These are phyloP conservation scores for Stromatinia cepivora DNA, from an alignment of 2,329 filamentous ascomycete species.

Conservation along the genomic window DNA sequence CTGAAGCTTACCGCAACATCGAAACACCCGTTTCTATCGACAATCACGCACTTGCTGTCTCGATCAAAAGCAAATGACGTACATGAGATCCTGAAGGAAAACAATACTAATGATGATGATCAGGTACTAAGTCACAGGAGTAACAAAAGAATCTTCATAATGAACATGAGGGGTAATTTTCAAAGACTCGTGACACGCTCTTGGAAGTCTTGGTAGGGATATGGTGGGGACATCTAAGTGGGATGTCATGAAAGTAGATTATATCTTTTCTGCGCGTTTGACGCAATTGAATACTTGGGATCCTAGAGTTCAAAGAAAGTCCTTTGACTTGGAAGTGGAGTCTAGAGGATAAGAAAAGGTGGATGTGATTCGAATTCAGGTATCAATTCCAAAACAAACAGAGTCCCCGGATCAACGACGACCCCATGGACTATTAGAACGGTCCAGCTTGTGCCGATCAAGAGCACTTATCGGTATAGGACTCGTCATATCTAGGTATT, in stretches of 20 bases:
- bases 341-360: not conserved
- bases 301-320: slow-evolving; percentile 5
- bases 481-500: slow-evolving; percentile 10
- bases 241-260: not conserved
- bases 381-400: slow-evolving; percentile 1
- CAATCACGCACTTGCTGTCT: not conserved
- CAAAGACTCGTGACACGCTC: not conserved
- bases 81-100: slow-evolving; percentile 5
- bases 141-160: not conserved
- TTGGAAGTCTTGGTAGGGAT: not conserved
- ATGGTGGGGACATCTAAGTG: not conserved
- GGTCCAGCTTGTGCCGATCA: slow-evolving; percentile 9
- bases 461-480: not conserved
- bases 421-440: not conserved
- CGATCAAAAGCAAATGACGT: not conserved
- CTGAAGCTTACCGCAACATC: not conserved
- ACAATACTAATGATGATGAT: not conserved
- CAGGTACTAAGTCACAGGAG: slow-evolving; percentile 11
- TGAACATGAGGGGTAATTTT: slow-evolving; percentile 18
- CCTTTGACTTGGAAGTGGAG: slow-evolving; percentile 15
- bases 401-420: slow-evolving; percentile 1
- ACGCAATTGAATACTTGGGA: slow-evolving; percentile 14
- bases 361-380: slow-evolving; percentile 2
- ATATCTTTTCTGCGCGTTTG: slow-evolving; percentile 12
- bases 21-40: slow-evolving; percentile 1